phyloP scores from a whole-genome alignment of 2,329 filamentous ascomycete genomes.

The Sarocladium kiliense region DNA sequence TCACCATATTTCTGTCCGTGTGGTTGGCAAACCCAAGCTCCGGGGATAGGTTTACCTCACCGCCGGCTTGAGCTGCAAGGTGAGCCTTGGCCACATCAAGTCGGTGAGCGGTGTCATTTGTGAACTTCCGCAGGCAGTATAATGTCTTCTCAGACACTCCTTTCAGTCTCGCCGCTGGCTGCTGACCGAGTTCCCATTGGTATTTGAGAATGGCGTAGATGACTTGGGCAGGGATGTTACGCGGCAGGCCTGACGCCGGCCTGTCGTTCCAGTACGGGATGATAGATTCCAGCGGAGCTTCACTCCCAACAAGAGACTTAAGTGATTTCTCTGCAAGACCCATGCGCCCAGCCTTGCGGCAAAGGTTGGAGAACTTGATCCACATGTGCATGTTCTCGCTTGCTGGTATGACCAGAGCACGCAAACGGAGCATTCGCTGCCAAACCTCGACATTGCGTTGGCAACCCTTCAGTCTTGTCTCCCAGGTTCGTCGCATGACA shows the following conservation, averaged over 20 bases:
- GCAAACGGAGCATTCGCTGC: slow-evolving; percentile 95
- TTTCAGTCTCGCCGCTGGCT: slow-evolving; percentile 36
- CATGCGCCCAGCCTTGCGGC: slow-evolving; percentile 91
- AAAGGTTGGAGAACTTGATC: slow-evolving; percentile 98
- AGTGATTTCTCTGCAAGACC: slow-evolving; percentile 93
- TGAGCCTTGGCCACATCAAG: slow-evolving; percentile 50
- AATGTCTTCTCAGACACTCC: slow-evolving; percentile 50
- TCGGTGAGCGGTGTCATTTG: slow-evolving; percentile 50
- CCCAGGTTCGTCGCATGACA: slow-evolving; percentile 92
- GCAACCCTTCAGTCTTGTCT: slow-evolving; percentile 87
- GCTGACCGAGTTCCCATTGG: slow-evolving; percentile 82
- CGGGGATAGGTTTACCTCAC: slow-evolving; percentile 36
- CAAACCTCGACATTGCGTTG: slow-evolving; percentile 97
- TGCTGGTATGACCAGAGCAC: slow-evolving; percentile 85
- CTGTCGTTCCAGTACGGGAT: slow-evolving; percentile 54
- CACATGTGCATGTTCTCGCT: slow-evolving; percentile 97
- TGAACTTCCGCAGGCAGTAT: slow-evolving; percentile 56
- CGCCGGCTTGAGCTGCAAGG: slow-evolving; percentile 39
- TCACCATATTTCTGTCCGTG: slow-evolving; percentile 38
- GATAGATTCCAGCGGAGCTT: slow-evolving; percentile 55
- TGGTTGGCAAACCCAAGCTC: slow-evolving; percentile 45
- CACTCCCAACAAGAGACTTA: slow-evolving; percentile 77
- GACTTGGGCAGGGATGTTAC: slow-evolving; percentile 65
- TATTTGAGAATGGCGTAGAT: slow-evolving; percentile 97
- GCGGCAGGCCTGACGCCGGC: slow-evolving; percentile 13